Evolutionary conservation across 495 filamentous ascomycete genomes (phyloP), one percentile per base, ranked within the genome.

Genomic region (Penicillium salamii): DNA sequence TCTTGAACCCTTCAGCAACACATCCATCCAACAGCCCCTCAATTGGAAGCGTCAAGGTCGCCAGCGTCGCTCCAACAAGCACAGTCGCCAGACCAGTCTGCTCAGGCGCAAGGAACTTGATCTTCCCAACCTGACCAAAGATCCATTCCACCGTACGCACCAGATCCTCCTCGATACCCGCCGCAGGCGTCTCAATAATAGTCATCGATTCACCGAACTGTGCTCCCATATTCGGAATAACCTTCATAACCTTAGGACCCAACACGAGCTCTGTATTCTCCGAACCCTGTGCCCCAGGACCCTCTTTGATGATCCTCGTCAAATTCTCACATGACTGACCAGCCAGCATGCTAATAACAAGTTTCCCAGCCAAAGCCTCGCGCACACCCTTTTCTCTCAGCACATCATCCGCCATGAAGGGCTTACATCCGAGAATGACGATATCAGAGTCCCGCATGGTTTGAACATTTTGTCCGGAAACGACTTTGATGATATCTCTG

Each of bases 301-400:
- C 67, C 0, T 70, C 70, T 45, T 82, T 79, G 1, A 95, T 66
- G n/a, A 77, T 75, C 4, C 63, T 59, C 48, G 80, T 74, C 23
- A 96, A 78, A 52, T 90, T 79, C 12, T 74, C 39, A 0, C 81
- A 79, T 0, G 83, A 78, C 5, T 92, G 83, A n/a, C 91, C 91
- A 1, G 89, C 91, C 34, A 89, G 78, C 46, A 96, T 89, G 59
- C 81, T 87, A 55, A 97, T 87, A 5, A 97, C 70, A 3, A 96
- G 71, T 55, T 96, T 97, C 2, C 86, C 87, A 8, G 70, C 55
- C 0, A 96, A 70, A 4, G 63, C 65, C 5, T 58, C 54, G 4
- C 33, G 11, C 1, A 70, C 53, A 0, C 65, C 63, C 3, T 42
- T n/a, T 5, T 58, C 52, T 13, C 56, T 33, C 3, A 73, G 55